Evolutionary conservation across 441 rosid species (phyloP).

Genomic region (Populus hybrid): DNA sequence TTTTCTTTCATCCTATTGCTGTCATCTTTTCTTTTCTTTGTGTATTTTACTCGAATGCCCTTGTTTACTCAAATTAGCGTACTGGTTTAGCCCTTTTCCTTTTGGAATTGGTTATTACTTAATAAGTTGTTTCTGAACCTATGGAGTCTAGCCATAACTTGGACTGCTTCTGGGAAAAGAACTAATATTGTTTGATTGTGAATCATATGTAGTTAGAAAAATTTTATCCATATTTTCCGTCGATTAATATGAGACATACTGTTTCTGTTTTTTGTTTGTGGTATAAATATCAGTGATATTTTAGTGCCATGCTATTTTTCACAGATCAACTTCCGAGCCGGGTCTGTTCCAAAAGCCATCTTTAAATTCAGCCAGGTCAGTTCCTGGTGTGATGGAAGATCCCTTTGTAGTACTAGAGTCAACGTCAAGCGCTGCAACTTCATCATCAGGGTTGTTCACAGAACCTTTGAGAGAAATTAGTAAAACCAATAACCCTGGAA

Average conservation of each 20-base stretch:
- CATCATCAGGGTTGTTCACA: conserved; percentile 45
- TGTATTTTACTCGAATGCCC: not conserved
- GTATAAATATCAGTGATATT: not conserved
- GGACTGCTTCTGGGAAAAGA: conserved; percentile 1
- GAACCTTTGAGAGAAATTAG: conserved; percentile 61
- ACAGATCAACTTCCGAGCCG: conserved; percentile 65
- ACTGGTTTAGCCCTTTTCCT: not conserved
- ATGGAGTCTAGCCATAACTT: not conserved
- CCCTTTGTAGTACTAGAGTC: conserved; percentile 69
- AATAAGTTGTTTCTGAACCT: not conserved
- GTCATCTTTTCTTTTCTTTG: not conserved
- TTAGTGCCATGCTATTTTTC: conserved; percentile 13
- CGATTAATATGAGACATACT: not conserved
- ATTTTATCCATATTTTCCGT: not conserved
- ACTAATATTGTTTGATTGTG: not conserved
- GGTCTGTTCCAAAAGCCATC: conserved; percentile 43
- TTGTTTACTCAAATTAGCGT: not conserved
- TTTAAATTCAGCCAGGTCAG: conserved; percentile 35
- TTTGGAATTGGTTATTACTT: not conserved
- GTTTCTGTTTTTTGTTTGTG: conserved; percentile 3
- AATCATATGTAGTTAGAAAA: not conserved
- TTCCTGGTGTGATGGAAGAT: conserved; percentile 50
- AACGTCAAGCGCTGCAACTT: conserved; percentile 38
- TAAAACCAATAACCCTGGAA: conserved; percentile 46
- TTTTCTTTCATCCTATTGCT: not conserved